Conservation (phyloP, 768 basidiomycete species). For the Filobasidium floriforme region DNA sequence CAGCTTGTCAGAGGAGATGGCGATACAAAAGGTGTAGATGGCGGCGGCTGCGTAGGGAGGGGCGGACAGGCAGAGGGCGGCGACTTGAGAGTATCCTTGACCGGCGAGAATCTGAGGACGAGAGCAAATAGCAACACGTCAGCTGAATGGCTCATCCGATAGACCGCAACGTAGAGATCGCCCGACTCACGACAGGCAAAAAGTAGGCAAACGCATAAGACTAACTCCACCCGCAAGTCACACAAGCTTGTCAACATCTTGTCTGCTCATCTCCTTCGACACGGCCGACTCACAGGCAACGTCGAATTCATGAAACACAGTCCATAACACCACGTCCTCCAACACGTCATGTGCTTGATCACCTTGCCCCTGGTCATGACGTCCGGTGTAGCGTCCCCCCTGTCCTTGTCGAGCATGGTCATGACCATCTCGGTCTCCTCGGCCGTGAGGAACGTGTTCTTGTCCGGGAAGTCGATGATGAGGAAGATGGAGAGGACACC, state of each 20-base stretch:
- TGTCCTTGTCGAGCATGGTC: slow-evolving; percentile 34
- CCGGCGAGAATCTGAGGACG: slow-evolving; percentile 32
- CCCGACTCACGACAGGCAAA: slow-evolving; percentile 31
- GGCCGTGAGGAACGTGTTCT: slow-evolving; percentile 33
- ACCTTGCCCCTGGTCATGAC: slow-evolving; percentile 28
- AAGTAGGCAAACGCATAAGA: slow-evolving; percentile 30
- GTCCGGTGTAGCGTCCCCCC: slow-evolving; percentile 36
- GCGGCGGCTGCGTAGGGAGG: slow-evolving; percentile 33
- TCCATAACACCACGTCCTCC: slow-evolving; percentile 36
- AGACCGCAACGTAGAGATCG: too few relatives aligned
- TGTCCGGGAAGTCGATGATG: slow-evolving; percentile 44
- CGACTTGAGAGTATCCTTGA: slow-evolving; percentile 33
- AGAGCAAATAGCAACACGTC: too few relatives aligned
- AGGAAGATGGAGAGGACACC: slow-evolving; percentile 27
- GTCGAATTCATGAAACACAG: slow-evolving; percentile 35
- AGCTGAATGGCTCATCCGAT: too few relatives aligned
- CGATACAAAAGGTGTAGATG: slow-evolving; percentile 29
- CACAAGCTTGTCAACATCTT: background rate
- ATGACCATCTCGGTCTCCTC: slow-evolving; percentile 33
- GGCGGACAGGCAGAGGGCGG: slow-evolving; percentile 38
- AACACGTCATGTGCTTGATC: slow-evolving; percentile 27
- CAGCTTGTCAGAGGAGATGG: slow-evolving; percentile 28
- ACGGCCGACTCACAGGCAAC: slow-evolving; percentile 25
- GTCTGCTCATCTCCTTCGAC: background rate
- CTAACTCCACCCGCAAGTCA: slow-evolving; percentile 16